Evolutionary conservation across 139 green algal genomes (phyloP).

Genomic region (Coccomyxa sp.): DNA sequence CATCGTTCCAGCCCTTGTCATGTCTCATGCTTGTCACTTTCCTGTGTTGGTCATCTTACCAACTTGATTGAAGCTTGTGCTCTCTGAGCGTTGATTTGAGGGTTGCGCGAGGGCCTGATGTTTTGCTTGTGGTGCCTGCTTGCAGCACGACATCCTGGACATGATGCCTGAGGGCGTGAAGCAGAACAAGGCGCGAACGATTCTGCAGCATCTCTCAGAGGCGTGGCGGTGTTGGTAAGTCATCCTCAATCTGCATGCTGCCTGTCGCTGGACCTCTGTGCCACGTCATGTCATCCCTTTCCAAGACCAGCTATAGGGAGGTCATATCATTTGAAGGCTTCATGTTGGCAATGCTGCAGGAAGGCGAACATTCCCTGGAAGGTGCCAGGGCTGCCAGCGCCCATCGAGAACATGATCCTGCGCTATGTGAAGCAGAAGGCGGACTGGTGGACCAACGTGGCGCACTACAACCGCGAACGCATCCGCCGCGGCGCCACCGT

Average conservation of each 20-base stretch:
- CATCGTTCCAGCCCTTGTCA: no score
- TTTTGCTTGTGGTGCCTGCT: background rate
- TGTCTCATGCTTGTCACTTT: no score
- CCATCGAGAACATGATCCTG: constrained; percentile 99
- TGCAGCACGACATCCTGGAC: constrained; percentile 94
- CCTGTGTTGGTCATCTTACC: no score
- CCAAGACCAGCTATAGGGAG: background rate
- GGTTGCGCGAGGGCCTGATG: no score
- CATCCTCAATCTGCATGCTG: background rate
- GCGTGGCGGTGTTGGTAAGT: constrained; percentile 90
- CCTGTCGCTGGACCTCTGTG: background rate
- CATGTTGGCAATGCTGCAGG: constrained; percentile 29
- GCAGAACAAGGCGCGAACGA: constrained; percentile 93
- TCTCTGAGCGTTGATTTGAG: no score
- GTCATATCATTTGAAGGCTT: background rate
- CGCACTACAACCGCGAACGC: constrained; percentile 99
- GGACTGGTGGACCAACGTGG: constrained; percentile 99
- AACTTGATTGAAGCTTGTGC: no score
- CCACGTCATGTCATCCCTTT: background rate
- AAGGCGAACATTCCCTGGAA: constrained; percentile 99
- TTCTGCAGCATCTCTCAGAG: constrained; percentile 98
- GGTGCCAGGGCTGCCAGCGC: constrained; percentile 93
- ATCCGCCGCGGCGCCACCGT: constrained; percentile 97
- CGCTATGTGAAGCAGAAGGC: constrained; percentile 99
- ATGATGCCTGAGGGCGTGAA: constrained; percentile 98